These are phyloP conservation scores for Fraxinus greggii DNA, from an alignment of 305 asterid species.

Conservation along the genomic window DNA sequence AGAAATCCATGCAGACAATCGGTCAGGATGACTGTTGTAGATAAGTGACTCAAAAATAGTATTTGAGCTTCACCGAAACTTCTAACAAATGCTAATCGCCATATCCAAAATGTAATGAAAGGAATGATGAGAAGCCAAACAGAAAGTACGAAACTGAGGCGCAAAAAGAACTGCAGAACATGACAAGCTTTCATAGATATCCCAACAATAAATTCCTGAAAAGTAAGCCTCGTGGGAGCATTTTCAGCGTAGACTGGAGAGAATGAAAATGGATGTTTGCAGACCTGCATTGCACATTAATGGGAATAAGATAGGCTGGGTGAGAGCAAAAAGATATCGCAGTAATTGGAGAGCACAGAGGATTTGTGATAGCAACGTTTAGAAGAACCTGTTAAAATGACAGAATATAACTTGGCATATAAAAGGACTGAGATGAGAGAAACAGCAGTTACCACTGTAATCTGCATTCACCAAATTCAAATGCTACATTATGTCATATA, in stretches of 20 bases:
- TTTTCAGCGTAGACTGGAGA: constrained; percentile 95
- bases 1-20: constrained; percentile 97
- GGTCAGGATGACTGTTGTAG: constrained; percentile 77
- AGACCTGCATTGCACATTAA: constrained; percentile 56
- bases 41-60: constrained; percentile 80
- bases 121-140: constrained; percentile 99
- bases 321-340: neutral
- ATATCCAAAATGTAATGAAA: constrained; percentile 95
- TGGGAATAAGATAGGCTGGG: neutral
- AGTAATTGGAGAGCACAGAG: neutral
- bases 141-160: constrained; percentile 89
- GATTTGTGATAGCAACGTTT: neutral
- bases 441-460: neutral
- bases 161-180: constrained; percentile 80
- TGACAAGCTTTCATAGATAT: constrained; percentile 92
- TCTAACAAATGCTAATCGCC: constrained; percentile 94
- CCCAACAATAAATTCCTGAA: constrained; percentile 84
- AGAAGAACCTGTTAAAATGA: constrained; percentile 2
- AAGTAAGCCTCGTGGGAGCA: constrained; percentile 91
- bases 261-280: constrained; percentile 96
- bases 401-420: neutral
- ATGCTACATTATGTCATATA: neutral
- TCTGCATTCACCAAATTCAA: neutral
- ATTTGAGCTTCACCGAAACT: constrained; percentile 90
- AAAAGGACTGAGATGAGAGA: neutral